These are phyloP conservation scores for Gloeophyllum trabeum DNA, from an alignment of 768 basidiomycete genomes.

Conservation along the genomic window DNA sequence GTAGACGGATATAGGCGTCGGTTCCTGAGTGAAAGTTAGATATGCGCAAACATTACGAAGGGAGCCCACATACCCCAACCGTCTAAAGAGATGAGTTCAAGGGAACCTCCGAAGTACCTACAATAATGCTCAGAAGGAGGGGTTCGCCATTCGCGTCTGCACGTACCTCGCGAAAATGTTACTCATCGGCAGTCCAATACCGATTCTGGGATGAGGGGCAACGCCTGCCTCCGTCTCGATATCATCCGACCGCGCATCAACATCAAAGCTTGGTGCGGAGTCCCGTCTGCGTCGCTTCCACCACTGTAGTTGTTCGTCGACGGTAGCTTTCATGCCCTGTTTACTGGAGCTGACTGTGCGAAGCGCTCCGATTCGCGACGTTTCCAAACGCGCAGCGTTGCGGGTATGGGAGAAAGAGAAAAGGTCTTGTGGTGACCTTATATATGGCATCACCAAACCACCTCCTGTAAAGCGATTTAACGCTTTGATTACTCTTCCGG, in stretches of 20 bases:
- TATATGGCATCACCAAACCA: slow-evolving; percentile 44
- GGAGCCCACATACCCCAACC: slow-evolving; percentile 59
- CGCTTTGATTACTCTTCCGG: slow-evolving; percentile 4
- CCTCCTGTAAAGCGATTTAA: slow-evolving; percentile 38
- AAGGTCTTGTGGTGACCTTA: slow-evolving; percentile 61
- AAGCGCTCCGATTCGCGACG: slow-evolving; percentile 56
- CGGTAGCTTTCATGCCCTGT: slow-evolving; percentile 62
- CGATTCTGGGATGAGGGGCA: slow-evolving; percentile 53
- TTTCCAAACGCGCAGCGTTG: slow-evolving; percentile 59
- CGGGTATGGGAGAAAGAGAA: slow-evolving; percentile 86
- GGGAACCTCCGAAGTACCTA: slow-evolving; percentile 76
- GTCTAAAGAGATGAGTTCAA: slow-evolving; percentile 70
- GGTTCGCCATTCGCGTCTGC: not conserved
- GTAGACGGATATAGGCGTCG: slow-evolving; percentile 72
- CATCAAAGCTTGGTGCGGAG: no score
- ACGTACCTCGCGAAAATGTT: slow-evolving; percentile 75
- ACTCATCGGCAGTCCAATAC: slow-evolving; percentile 82
- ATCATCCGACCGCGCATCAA: slow-evolving; percentile 15
- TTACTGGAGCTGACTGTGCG: slow-evolving; percentile 49
- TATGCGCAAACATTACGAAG: not conserved
- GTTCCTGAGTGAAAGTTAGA: slow-evolving; percentile 38
- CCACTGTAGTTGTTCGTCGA: slow-evolving; percentile 62
- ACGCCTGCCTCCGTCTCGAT: slow-evolving; percentile 33
- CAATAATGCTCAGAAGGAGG: not conserved
- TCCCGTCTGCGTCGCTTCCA: no score